These are phyloP conservation scores for Pseudogymnoascus sp. DNA, from an alignment of 2,329 filamentous ascomycete species.

Conservation along the genomic window DNA sequence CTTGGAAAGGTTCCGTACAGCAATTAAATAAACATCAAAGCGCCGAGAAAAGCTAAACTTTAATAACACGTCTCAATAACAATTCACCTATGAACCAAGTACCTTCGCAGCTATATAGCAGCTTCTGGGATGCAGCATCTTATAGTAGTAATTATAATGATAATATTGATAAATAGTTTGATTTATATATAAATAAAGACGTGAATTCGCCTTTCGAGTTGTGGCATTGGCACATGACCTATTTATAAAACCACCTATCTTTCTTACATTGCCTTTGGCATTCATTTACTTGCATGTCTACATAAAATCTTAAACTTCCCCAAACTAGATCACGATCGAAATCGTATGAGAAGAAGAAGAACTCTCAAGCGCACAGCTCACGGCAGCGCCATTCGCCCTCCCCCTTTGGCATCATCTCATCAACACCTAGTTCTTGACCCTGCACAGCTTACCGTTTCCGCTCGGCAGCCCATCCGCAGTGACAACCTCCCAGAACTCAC, in stretches of 20 bases:
- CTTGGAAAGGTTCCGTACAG: neutral
- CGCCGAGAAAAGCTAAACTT: neutral
- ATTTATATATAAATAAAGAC: neutral
- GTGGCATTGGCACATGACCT: neutral
- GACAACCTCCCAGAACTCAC: slow-evolving; percentile 14
- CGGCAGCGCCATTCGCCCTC: neutral
- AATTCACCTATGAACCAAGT: neutral
- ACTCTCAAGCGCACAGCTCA: neutral
- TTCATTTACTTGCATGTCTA: neutral
- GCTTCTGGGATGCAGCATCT: neutral
- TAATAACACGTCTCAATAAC: neutral
- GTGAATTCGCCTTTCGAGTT: neutral
- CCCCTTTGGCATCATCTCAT: neutral
- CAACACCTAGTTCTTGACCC: slow-evolving; percentile 7
- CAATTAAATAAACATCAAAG: neutral
- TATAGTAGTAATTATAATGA: neutral
- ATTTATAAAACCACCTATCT: neutral
- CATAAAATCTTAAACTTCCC: neutral
- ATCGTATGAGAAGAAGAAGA: neutral
- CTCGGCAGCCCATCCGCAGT: slow-evolving; percentile 14
- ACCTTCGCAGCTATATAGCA: neutral
- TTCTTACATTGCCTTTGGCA: neutral
- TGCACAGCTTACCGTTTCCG: slow-evolving; percentile 16
- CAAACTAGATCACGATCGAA: neutral
- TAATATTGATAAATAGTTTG: neutral